phyloP scores from a whole-genome alignment of 805 yeast species.

The Starmerella stellata region DNA sequence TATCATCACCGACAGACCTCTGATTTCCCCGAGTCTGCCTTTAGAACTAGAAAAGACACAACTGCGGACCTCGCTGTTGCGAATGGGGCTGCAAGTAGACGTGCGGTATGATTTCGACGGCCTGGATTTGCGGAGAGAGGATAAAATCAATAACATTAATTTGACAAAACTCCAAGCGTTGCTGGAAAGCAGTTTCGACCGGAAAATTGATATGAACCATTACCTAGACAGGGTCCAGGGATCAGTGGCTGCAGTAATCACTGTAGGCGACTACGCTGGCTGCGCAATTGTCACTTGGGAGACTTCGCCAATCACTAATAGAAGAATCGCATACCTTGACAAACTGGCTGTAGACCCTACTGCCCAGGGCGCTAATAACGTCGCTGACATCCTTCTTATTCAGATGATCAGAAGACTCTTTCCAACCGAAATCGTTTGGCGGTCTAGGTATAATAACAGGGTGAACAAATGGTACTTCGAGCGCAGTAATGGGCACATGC shows the following conservation, averaged over 20 bases:
- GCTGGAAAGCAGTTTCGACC: conserved; percentile 65
- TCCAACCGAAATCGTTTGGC: conserved; percentile 67
- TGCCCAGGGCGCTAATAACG: conserved; percentile 79
- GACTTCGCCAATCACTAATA: conserved; percentile 20
- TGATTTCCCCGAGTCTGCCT: conserved; percentile 80
- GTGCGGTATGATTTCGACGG: conserved; percentile 21
- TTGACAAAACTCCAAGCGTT: conserved; percentile 38
- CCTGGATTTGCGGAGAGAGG: conserved; percentile 28
- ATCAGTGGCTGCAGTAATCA: conserved; percentile 53
- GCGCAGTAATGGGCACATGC: conserved; percentile 54
- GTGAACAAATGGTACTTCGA: conserved; percentile 97
- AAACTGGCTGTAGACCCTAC: conserved; percentile 77
- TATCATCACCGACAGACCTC: conserved; percentile 75
- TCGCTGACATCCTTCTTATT: conserved; percentile 85
- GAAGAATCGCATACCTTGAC: conserved; percentile 60
- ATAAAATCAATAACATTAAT: conserved; percentile 30
- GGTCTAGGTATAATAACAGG: conserved; percentile 71
- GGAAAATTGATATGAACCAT: conserved; percentile 42
- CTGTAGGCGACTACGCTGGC: conserved; percentile 91
- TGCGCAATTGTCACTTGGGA: conserved; percentile 88
- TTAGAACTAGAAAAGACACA: conserved; percentile 37
- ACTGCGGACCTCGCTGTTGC: conserved; percentile 58
- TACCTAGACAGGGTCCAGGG: conserved; percentile 51
- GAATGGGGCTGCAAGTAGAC: conserved; percentile 50
- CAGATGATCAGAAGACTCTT: conserved; percentile 46